Evolutionary conservation across 2,329 filamentous ascomycete species (phyloP), one percentile per base, ranked within the genome.

Genomic region (Phyllosticta citribraziliensis): DNA sequence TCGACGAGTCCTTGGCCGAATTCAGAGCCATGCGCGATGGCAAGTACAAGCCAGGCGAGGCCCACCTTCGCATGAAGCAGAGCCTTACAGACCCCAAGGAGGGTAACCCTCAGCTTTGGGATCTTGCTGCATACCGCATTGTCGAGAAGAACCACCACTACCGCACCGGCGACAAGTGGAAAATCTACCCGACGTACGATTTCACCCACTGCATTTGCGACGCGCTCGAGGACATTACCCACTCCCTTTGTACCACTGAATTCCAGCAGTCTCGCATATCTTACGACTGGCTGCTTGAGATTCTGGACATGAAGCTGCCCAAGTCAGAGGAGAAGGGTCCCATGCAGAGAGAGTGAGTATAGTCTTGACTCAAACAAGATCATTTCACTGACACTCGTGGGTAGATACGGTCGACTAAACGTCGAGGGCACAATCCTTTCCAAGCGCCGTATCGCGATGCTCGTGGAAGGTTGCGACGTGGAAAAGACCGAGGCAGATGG

Each of bases 81-180:
- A 89, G 90, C 64, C 68, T 86, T 61, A 70, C 70, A 2, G 74
- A 76, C 52, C 71, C 71, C n/a, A 83, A 84, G 57, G 87, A 88
- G 67, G 87, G 88, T 30, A 97, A 97, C 72, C 91, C 92, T 6
- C 90, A 96, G 75, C 92, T 96, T 89, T 97, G 93, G 93, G 93
- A 97, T 79, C 77, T 96, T 59, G 89, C 89, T 1, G 93, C 93
- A 17, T 97, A 96, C 75, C 85, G 93, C 63, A 87, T 97, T 60
- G 82, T 91, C 64, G 83, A 88, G 68, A 85, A 89, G 67, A 78
- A 78, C 63, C 81, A 85, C 52, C 91, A 96, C 72, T 85, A 90
- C 74, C 84, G 89, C 40, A 96, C 92, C 0, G 90, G 89, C 30
- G 79, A 83, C 65, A 85, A 88, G 70, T 97, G 92, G 91, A 88